These are phyloP conservation scores for Fusarium metavorans DNA, from an alignment of 2,329 filamentous ascomycete genomes.

Conservation along the genomic window DNA sequence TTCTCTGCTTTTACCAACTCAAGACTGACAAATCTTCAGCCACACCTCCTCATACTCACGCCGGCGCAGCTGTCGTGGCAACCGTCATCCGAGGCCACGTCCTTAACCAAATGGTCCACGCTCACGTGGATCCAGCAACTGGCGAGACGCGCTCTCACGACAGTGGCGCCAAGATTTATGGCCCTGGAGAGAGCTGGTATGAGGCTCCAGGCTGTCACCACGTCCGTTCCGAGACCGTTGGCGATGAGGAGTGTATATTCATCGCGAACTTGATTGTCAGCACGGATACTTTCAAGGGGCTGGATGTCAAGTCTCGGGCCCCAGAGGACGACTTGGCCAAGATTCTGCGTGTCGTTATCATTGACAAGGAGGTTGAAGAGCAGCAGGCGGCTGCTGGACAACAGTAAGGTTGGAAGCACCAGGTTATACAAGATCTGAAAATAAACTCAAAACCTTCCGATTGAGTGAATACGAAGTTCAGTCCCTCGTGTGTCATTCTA, in stretches of 20 bases:
- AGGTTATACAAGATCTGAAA: no score
- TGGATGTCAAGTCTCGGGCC: constrained; percentile 12
- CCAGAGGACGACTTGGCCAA: constrained; percentile 20
- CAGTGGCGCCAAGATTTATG: constrained; percentile 25
- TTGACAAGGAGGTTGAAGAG: constrained; percentile 30
- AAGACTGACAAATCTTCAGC: neutral
- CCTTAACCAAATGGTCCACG: constrained; percentile 31
- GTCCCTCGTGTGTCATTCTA: no score
- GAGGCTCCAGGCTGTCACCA: constrained; percentile 34
- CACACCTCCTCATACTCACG: constrained; percentile 30
- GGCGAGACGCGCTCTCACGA: constrained; percentile 12
- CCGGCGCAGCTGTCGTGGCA: constrained; percentile 20
- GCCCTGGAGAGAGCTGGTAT: constrained; percentile 32
- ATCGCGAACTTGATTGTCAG: constrained; percentile 27
- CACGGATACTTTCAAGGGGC: constrained; percentile 20
- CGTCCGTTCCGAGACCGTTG: constrained; percentile 31
- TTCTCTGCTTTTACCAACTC: no score
- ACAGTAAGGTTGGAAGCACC: neutral
- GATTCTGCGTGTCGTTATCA: constrained; percentile 21
- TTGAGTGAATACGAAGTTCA: neutral
- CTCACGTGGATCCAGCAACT: constrained; percentile 14
- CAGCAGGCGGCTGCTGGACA: neutral
- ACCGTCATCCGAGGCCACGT: constrained; percentile 28
- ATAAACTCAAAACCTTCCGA: neutral
- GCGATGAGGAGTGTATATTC: constrained; percentile 23